phyloP scores from a whole-genome alignment of 2,329 filamentous ascomycete species.

The Drechslerella stenobrocha region DNA sequence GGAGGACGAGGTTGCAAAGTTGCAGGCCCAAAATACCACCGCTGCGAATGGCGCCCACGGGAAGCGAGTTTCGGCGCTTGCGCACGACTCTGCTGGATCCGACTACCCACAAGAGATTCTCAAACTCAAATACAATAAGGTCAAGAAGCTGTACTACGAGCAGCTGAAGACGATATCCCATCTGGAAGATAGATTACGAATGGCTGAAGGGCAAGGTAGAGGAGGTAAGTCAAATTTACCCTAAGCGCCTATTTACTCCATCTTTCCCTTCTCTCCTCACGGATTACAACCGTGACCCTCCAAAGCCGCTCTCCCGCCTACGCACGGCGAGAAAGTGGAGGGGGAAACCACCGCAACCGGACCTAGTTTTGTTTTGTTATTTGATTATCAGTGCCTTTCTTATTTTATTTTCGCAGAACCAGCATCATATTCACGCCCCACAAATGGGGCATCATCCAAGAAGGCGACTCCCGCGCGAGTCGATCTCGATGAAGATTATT shows the following conservation, averaged over 20 bases:
- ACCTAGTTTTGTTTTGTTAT: constrained; percentile 28
- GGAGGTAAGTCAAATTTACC: constrained; percentile 44
- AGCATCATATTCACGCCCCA: constrained; percentile 37
- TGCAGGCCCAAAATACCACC: constrained; percentile 26
- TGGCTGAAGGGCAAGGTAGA: constrained; percentile 26
- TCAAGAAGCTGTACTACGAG: constrained; percentile 47
- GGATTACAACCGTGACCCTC: background rate
- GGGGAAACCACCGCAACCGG: no score
- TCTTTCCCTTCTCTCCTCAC: background rate
- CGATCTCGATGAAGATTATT: constrained; percentile 32
- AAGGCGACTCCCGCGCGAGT: constrained; percentile 12
- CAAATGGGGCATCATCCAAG: constrained; percentile 34
- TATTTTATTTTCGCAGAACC: constrained; percentile 40
- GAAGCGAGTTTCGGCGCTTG: constrained; percentile 36
- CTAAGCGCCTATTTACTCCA: constrained; percentile 7
- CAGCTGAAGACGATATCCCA: constrained; percentile 46
- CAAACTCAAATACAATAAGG: constrained; percentile 48
- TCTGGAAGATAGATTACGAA: constrained; percentile 34
- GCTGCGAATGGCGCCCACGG: constrained; percentile 34
- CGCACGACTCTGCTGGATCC: constrained; percentile 32
- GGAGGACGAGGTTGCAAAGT: constrained; percentile 42
- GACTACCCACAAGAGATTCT: constrained; percentile 46
- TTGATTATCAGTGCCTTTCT: constrained; percentile 36
- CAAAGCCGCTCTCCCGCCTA: background rate
- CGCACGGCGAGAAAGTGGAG: constrained; percentile 6